Base-by-base conservation (phyloP, 2,329 filamentous ascomycete genomes). In the Apiospora aurea region DNA sequence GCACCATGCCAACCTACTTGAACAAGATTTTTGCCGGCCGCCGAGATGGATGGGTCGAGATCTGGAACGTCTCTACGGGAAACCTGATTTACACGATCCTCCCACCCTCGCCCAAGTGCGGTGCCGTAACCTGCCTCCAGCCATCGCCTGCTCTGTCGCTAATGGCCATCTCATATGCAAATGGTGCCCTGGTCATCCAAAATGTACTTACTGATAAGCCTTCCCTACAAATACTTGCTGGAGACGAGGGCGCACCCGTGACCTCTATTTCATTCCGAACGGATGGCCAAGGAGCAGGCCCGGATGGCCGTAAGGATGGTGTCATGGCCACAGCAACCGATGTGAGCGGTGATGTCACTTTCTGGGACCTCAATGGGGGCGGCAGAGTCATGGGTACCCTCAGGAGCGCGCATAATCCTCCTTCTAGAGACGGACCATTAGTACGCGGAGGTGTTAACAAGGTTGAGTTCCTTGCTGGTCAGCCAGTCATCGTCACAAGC, bases 11-110 rank as follows among this genome's bases (percentile, higher is more conserved):
- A 1, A 98, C 96, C 0, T 97, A 95, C 81, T 83, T 99, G 73
- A 99, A 99, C 86, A 99, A 99, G 83, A 89, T 99, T 64, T 94
- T 98, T 75, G 93, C 94, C 2, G 97, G 94, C 13, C 91, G 94
- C 77, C 89, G 89, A 74, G 95, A 99, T 80, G 96, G 96, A 8
- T 93, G 91, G 81, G 92, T 98, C 11, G 96, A 99, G 79, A 97
- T 99, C 69, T 99, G 96, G 96, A 99, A 99, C 79, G 86, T 99
- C 73, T 97, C 93, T 80, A 97, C 94, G 4, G 95, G 90, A 67
- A 97, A 97, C 81, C 87, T 98, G 70, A 90, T 99, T 41, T 97
- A 98, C 82, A 97, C 95, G 1, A 92, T 99, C 69, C 85, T 96
- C 18, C 93, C 96, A 0, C 91, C 93, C 0, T 88, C 89, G 11